These are phyloP conservation scores for Thinopyrum obtusiflorum DNA, from an alignment of 202 grass and related monocot species.

Conservation along the genomic window DNA sequence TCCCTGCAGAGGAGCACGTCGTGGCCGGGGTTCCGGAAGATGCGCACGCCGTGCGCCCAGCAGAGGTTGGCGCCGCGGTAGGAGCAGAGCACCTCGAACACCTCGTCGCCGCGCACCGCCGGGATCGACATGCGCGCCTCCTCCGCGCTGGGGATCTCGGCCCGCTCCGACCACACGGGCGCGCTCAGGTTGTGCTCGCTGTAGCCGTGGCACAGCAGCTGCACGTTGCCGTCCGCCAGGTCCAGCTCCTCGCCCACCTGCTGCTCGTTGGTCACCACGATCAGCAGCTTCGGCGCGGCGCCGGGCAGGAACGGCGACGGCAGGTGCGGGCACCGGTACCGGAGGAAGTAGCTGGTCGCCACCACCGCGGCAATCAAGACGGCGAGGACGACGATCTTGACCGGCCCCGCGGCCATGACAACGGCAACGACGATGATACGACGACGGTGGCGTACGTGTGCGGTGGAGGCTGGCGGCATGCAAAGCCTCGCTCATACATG, in stretches of 20 bases:
- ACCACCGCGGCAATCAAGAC: constrained; percentile 22
- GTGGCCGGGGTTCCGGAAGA: constrained; percentile 54
- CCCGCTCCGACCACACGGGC: constrained; percentile 31
- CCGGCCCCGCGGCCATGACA: constrained; percentile 44
- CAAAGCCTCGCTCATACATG: constrained; percentile 31
- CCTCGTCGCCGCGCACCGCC: constrained; percentile 47
- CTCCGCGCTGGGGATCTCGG: constrained; percentile 32
- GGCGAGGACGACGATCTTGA: constrained; percentile 45
- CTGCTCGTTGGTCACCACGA: constrained; percentile 53
- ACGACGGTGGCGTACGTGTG: constrained; percentile 33
- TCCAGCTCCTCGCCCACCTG: constrained; percentile 58
- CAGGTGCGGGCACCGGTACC: constrained; percentile 34
- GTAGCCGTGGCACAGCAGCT: constrained; percentile 50
- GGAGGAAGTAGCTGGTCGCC: constrained; percentile 39
- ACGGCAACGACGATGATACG: not conserved
- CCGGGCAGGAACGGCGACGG: constrained; percentile 20
- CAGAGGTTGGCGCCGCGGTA: constrained; percentile 54
- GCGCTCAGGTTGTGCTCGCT: constrained; percentile 45
- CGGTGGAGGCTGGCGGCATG: constrained; percentile 48
- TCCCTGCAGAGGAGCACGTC: constrained; percentile 54
- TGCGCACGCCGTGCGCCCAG: constrained; percentile 54
- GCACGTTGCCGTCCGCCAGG: constrained; percentile 47
- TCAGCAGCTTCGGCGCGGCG: not conserved
- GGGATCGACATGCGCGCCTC: constrained; percentile 33
- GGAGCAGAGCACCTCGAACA: constrained; percentile 59